Evolutionary conservation across 768 basidiomycete genomes (phyloP).

Genomic region (Naganishia kalamii): DNA sequence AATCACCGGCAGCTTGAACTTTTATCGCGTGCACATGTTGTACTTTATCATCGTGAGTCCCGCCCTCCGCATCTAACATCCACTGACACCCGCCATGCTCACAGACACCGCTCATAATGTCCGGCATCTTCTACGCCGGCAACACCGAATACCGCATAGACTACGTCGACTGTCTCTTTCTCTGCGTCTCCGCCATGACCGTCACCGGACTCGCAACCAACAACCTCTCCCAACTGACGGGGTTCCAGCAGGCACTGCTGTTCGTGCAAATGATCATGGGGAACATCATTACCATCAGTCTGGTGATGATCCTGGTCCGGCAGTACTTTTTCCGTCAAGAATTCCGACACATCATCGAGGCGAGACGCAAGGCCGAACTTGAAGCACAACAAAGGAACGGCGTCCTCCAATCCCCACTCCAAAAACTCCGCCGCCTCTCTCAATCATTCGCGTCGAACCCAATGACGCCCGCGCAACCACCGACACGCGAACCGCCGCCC

Average conservation of each 20-base stretch:
- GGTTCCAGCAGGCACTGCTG: constrained; percentile 43
- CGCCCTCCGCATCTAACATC: background rate
- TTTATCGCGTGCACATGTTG: constrained; percentile 53
- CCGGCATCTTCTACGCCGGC: constrained; percentile 72
- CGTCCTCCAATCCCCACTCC: constrained; percentile 13
- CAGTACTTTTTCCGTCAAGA: constrained; percentile 42
- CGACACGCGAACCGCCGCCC: background rate
- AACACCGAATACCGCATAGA: constrained; percentile 54
- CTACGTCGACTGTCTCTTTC: constrained; percentile 47
- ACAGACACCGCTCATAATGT: constrained; percentile 65
- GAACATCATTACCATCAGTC: constrained; percentile 36
- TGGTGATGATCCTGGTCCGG: constrained; percentile 45
- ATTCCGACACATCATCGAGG: constrained; percentile 40
- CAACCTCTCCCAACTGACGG: constrained; percentile 44
- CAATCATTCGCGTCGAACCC: constrained; percentile 25
- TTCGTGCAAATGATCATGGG: constrained; percentile 57
- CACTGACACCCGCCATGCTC: background rate
- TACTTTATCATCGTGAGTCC: constrained; percentile 47
- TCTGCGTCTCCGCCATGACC: constrained; percentile 44
- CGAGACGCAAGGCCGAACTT: constrained; percentile 27
- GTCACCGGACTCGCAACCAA: constrained; percentile 46
- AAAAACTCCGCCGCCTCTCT: constrained; percentile 7
- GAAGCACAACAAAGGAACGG: constrained; percentile 1
- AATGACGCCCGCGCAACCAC: constrained; percentile 22
- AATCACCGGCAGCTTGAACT: constrained; percentile 44